Evolutionary conservation across 2,329 filamentous ascomycete genomes (phyloP).

Genomic region (Xylariaceae sp.): DNA sequence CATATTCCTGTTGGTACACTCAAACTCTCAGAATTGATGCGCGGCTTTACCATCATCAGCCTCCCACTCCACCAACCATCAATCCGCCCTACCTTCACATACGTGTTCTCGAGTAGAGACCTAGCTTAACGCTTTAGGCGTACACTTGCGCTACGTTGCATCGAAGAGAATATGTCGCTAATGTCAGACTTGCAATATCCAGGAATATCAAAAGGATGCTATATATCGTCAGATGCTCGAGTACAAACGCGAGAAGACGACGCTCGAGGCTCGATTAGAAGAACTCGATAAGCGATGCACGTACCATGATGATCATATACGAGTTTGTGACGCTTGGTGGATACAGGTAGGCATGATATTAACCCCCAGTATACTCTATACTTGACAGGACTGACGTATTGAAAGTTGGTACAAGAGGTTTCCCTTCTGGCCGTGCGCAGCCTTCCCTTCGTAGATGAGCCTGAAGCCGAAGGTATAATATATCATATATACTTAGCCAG

Average conservation of each 20-base stretch:
- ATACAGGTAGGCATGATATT: slow-evolving; percentile 71
- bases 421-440: slow-evolving; percentile 63
- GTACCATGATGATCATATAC: slow-evolving; percentile 91
- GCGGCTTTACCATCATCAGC: slow-evolving; percentile 39
- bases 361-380: background rate
- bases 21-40: slow-evolving; percentile 46
- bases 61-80: slow-evolving; percentile 31
- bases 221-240: slow-evolving; percentile 98
- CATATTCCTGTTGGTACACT: slow-evolving; percentile 40
- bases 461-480: slow-evolving; percentile 49
- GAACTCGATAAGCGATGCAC: slow-evolving; percentile 79
- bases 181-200: slow-evolving; percentile 46
- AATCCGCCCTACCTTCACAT: slow-evolving; percentile 33
- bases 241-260: slow-evolving; percentile 88
- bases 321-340: slow-evolving; percentile 92
- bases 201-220: slow-evolving; percentile 95
- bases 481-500: slow-evolving; percentile 1
- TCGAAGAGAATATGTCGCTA: slow-evolving; percentile 42
- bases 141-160: slow-evolving; percentile 32
- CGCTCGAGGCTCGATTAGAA: slow-evolving; percentile 80
- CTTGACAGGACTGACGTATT: slow-evolving; percentile 7
- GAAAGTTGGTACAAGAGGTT: slow-evolving; percentile 68
- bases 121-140: slow-evolving; percentile 37
- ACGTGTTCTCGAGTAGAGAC: slow-evolving; percentile 34
- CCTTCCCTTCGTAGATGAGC: slow-evolving; percentile 50